Evolutionary conservation across 129 eudicot genomes (phyloP).

Genomic region (Heracleum sosnowskyi): DNA sequence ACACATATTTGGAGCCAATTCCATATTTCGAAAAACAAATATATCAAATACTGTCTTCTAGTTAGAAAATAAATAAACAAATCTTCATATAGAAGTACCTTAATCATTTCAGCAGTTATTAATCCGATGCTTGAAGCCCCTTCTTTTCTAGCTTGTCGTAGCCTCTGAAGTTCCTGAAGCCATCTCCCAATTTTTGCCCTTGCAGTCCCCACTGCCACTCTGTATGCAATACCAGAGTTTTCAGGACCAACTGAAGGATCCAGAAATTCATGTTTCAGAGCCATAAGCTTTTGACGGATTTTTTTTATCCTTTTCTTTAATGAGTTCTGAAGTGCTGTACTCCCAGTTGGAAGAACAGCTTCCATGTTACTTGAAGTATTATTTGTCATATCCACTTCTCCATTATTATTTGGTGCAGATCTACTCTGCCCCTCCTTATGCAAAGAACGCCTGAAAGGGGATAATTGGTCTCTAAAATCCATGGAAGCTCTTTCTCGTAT

Average conservation of each 20-base stretch:
- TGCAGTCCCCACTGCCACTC: constrained; percentile 87
- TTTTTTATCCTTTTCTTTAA: constrained; percentile 66
- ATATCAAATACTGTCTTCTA: not conserved
- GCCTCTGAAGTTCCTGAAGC: constrained; percentile 93
- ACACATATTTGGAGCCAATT: not conserved
- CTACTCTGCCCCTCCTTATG: constrained; percentile 57
- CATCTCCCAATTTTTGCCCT: constrained; percentile 86
- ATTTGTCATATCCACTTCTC: constrained; percentile 43
- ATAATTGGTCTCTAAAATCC: constrained; percentile 94
- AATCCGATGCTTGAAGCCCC: constrained; percentile 91
- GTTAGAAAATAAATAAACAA: not conserved
- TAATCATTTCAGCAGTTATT: constrained; percentile 81
- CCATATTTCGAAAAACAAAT: not conserved
- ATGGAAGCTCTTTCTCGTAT: constrained; percentile 90
- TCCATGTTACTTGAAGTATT: constrained; percentile 26
- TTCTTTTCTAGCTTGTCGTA: constrained; percentile 89
- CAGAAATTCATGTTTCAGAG: constrained; percentile 62
- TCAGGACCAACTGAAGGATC: constrained; percentile 64
- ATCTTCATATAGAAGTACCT: constrained; percentile 34
- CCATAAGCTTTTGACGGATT: constrained; percentile 86
- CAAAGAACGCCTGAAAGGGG: constrained; percentile 66
- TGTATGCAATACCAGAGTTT: constrained; percentile 65
- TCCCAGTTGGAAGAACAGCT: constrained; percentile 26
- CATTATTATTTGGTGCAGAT: constrained; percentile 23
- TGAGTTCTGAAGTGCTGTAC: constrained; percentile 40